phyloP scores from a whole-genome alignment of 2,329 filamentous ascomycete species.

The Daldinia eschscholtzii region DNA sequence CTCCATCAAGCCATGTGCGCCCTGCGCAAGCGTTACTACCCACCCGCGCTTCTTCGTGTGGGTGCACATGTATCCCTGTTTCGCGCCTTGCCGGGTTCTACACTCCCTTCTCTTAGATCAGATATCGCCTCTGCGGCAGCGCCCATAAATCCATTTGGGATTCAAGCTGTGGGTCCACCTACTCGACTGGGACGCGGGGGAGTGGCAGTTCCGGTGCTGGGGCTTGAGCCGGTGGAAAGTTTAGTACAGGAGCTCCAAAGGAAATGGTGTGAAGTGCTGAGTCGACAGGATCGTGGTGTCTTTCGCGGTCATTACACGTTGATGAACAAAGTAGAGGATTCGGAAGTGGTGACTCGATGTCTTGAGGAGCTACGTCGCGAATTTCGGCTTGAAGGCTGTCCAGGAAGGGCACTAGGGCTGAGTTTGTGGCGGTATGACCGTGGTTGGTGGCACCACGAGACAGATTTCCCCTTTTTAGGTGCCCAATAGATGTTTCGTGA shows the following conservation, averaged over 20 bases:
- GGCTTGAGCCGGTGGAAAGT: slow-evolving; percentile 22
- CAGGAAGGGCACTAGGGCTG: slow-evolving; percentile 30
- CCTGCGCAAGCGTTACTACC: slow-evolving; percentile 37
- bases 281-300: slow-evolving; percentile 32
- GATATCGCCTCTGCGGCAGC: neutral
- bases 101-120: slow-evolving; percentile 18
- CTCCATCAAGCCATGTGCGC: slow-evolving; percentile 34
- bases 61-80: slow-evolving; percentile 43
- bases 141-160: neutral
- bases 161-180: slow-evolving; percentile 11
- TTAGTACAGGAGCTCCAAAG: slow-evolving; percentile 21
- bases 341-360: slow-evolving; percentile 25
- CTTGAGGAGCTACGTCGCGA: slow-evolving; percentile 20
- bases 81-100: slow-evolving; percentile 38
- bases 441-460: slow-evolving; percentile 38
- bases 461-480: slow-evolving; percentile 30
- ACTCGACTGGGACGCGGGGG: slow-evolving; percentile 33
- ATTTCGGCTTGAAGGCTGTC: slow-evolving; percentile 12
- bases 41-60: slow-evolving; percentile 34
- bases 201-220: slow-evolving; percentile 23
- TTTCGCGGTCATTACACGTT: slow-evolving; percentile 42
- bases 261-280: slow-evolving; percentile 31
- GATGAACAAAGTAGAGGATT: slow-evolving; percentile 39
- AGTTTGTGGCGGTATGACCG: slow-evolving; percentile 40
- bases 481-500: neutral